phyloP scores from a whole-genome alignment of 306 rosid species.

The Begonia peltatifolia region DNA sequence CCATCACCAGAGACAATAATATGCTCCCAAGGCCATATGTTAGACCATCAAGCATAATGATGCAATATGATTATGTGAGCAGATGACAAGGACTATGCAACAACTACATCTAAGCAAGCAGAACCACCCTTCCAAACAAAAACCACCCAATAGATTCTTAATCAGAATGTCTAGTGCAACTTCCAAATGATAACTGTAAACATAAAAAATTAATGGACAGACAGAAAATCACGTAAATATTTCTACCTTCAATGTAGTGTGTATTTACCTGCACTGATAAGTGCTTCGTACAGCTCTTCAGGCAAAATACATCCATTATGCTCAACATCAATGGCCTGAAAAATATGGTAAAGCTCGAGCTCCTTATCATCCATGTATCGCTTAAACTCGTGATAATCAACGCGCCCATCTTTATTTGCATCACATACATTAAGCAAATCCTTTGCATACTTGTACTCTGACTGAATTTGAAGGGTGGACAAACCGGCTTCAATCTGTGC shows the following conservation, averaged over 20 bases:
- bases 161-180: no score
- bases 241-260: not conserved
- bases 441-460: conserved; percentile 74
- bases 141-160: no score
- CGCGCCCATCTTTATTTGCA: conserved; percentile 60
- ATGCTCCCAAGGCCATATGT: no score
- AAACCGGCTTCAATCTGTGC: conserved; percentile 69
- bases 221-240: no score
- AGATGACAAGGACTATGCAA: no score
- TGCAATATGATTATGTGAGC: no score
- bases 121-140: no score
- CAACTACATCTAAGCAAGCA: no score
- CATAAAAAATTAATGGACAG: no score
- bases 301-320: conserved; percentile 88
- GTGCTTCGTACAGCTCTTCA: conserved; percentile 94
- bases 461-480: conserved; percentile 66
- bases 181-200: no score
- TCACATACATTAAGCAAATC: conserved; percentile 75
- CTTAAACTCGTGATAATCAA: conserved; percentile 61
- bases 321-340: conserved; percentile 89
- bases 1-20: no score
- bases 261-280: conserved; percentile 59
- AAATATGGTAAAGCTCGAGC: conserved; percentile 78
- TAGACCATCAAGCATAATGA: no score
- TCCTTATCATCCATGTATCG: conserved; percentile 89